Conservation (phyloP, 1,139 yeast genomes). For the Wickerhamomyces sp. region DNA sequence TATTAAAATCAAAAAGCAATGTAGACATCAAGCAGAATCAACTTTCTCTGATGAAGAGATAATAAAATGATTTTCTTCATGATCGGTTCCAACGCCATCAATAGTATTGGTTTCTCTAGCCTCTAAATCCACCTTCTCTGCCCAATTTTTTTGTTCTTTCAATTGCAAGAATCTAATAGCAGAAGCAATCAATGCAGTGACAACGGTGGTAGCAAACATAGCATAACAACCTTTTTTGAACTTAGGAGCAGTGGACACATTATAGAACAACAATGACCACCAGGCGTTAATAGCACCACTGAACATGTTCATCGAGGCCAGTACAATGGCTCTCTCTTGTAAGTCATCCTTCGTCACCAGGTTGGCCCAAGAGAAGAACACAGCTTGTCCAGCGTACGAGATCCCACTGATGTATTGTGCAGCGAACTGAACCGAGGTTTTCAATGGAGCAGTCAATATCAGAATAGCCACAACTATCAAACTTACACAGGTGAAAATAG, state of each 20-base stretch:
- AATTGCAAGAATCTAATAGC: conserved; percentile 34
- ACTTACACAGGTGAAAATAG: conserved; percentile 35
- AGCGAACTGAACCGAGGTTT: conserved; percentile 36
- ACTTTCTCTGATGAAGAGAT: neutral
- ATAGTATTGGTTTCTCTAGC: neutral
- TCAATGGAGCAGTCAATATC: conserved; percentile 33
- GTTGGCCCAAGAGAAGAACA: conserved; percentile 59
- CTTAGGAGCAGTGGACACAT: conserved; percentile 45
- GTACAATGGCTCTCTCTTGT: conserved; percentile 51
- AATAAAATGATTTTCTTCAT: no score
- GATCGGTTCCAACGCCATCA: neutral
- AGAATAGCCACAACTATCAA: conserved; percentile 43
- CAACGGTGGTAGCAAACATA: conserved; percentile 44
- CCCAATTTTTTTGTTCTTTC: conserved; percentile 26
- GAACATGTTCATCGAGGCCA: conserved; percentile 62
- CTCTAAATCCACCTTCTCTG: neutral
- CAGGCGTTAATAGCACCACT: conserved; percentile 58
- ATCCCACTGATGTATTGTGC: conserved; percentile 53
- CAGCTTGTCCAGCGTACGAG: conserved; percentile 53
- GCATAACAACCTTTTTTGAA: conserved; percentile 52
- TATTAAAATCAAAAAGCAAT: no score
- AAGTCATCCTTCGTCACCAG: conserved; percentile 47
- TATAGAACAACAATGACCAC: conserved; percentile 52
- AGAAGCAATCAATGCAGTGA: conserved; percentile 29
- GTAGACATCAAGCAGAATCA: neutral